phyloP scores from a whole-genome alignment of 2,329 filamentous ascomycete genomes.

The Pyrenophora teres region DNA sequence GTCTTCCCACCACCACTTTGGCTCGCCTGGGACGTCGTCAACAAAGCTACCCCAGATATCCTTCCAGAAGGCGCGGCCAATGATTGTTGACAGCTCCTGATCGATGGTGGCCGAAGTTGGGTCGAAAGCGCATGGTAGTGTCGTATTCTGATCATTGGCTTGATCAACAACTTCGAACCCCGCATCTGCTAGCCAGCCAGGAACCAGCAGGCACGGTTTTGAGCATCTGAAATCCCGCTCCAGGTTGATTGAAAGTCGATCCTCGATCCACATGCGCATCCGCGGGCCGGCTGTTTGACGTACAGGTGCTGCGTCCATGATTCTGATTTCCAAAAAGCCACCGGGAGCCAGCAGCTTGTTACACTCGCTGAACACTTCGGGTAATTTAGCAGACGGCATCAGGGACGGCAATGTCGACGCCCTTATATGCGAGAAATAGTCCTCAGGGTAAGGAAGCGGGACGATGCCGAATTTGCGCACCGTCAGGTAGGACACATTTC shows the following conservation, averaged over 20 bases:
- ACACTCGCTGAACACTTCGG: conserved; percentile 61
- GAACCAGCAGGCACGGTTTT: conserved; percentile 63
- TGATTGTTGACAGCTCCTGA: conserved; percentile 39
- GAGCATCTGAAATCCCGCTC: conserved; percentile 64
- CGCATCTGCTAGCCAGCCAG: conserved; percentile 63
- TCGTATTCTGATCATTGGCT: conserved; percentile 29
- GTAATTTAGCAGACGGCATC: conserved; percentile 62
- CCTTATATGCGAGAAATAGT: conserved; percentile 46
- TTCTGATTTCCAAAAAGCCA: conserved; percentile 62
- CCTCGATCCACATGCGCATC: conserved; percentile 65
- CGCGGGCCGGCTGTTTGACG: conserved; percentile 61
- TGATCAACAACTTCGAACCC: conserved; percentile 49
- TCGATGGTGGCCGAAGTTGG: conserved; percentile 25
- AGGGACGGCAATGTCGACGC: conserved; percentile 60
- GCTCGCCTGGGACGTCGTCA: conserved; percentile 33
- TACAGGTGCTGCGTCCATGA: conserved; percentile 67
- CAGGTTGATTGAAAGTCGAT: conserved; percentile 63
- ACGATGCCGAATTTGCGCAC: conserved; percentile 48
- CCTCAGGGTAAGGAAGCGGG: conserved; percentile 55
- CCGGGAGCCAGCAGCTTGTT: conserved; percentile 60
- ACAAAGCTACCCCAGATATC: conserved; percentile 47
- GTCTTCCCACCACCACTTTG: conserved; percentile 49
- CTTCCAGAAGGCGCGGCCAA: conserved; percentile 46
- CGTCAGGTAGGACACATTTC: conserved; percentile 37
- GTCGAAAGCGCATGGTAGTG: conserved; percentile 41